phyloP scores from a whole-genome alignment of 2,329 filamentous ascomycete species.

The Colletotrichum paranaense region DNA sequence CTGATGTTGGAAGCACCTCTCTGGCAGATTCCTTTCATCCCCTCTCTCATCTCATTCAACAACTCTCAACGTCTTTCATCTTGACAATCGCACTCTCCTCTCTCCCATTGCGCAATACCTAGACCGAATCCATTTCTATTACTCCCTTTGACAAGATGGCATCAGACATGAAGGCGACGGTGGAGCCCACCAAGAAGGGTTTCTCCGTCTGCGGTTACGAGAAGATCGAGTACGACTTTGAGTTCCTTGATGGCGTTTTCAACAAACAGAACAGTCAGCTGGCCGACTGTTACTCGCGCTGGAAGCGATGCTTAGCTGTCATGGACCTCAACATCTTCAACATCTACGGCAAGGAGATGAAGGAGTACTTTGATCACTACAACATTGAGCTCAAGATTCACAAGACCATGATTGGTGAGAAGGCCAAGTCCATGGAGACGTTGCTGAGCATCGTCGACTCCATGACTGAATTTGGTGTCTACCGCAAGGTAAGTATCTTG shows the following conservation, averaged over 20 bases:
- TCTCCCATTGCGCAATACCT: neutral
- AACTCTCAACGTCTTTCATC: neutral
- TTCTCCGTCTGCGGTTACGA: constrained; percentile 80
- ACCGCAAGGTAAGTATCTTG: constrained; percentile 61
- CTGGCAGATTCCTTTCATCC: neutral
- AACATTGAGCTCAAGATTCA: constrained; percentile 72
- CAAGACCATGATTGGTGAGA: constrained; percentile 80
- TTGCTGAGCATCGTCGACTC: constrained; percentile 77
- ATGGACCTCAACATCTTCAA: constrained; percentile 79
- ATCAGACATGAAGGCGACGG: constrained; percentile 75
- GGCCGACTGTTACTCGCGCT: constrained; percentile 72
- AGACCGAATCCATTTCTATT: neutral
- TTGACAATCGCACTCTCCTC: neutral
- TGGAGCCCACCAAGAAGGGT: constrained; percentile 71
- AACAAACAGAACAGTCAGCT: constrained; percentile 69
- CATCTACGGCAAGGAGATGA: constrained; percentile 74
- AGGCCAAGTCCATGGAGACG: constrained; percentile 79
- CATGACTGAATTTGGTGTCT: constrained; percentile 80
- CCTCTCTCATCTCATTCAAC: neutral
- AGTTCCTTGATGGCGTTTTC: constrained; percentile 78
- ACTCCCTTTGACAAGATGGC: constrained; percentile 56
- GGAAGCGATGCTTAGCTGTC: constrained; percentile 74
- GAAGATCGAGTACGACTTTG: constrained; percentile 82
- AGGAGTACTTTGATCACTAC: constrained; percentile 75
- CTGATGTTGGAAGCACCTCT: constrained; percentile 14